Conservation (phyloP, 2,329 filamentous ascomycete species). For the Chrysosphaeria jannelii region DNA sequence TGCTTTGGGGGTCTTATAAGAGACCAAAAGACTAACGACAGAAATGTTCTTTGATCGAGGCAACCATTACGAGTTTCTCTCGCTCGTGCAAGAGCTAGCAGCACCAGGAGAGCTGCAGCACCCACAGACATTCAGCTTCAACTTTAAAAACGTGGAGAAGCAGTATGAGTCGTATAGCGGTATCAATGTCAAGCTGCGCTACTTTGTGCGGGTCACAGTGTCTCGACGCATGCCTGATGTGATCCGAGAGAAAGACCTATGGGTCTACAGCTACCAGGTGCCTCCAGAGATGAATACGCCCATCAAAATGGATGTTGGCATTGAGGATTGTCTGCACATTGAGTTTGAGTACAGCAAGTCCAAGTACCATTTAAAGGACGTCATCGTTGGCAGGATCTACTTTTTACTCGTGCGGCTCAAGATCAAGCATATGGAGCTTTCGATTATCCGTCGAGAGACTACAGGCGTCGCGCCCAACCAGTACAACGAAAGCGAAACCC, state of each 20-base stretch:
- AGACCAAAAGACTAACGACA: too few species aligned
- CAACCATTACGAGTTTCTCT: conserved; percentile 98
- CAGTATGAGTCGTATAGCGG: conserved; percentile 99
- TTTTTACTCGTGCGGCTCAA: conserved; percentile 89
- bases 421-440: conserved; percentile 99
- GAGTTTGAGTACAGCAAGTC: conserved; percentile 99
- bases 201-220: conserved; percentile 92
- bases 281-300: conserved; percentile 92
- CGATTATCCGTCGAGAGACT: conserved; percentile 87
- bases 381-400: conserved; percentile 95
- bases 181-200: conserved; percentile 96
- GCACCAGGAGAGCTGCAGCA: conserved; percentile 94
- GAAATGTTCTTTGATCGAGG: conserved; percentile 99
- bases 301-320: conserved; percentile 99
- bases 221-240: conserved; percentile 93
- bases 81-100: conserved; percentile 82
- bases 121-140: conserved; percentile 95
- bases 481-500: conserved; percentile 96
- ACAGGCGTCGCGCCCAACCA: conserved; percentile 92
- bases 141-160: conserved; percentile 99
- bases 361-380: conserved; percentile 97
- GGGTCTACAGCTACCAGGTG: conserved; percentile 97
- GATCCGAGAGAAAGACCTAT: conserved; percentile 94
- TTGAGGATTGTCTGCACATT: conserved; percentile 96
- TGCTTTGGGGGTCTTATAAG: too few species aligned